Evolutionary conservation across 2,329 filamentous ascomycete species (phyloP), one percentile per base, ranked within the genome.

Genomic region (Penicillium sp.): DNA sequence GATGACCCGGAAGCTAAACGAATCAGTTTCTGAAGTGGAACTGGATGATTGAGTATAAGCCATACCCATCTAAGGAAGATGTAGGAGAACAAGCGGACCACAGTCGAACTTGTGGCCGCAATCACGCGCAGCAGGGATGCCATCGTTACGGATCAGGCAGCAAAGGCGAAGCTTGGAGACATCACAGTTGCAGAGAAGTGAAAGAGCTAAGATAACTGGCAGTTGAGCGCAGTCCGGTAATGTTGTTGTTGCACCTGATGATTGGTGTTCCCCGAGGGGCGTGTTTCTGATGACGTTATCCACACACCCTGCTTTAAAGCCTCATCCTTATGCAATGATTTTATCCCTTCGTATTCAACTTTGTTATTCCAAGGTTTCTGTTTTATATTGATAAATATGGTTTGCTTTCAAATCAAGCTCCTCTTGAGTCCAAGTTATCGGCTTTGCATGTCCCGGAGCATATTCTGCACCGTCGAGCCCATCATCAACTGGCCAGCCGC

Each of bases 1-100:
- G 66, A 64, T 67, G 68, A 5, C 65, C 71, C 14, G 67, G 76
- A 41, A 70, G 72, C 74, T 76, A 45, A 31, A 39, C 18, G 7
- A 16, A 30, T 47, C 39, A 47, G 30, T n/a, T 13, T 16, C 30
- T 41, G 30, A n/a, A 20, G 10, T 9, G 20, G 27, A 22, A 13
- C n/a, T 27, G n/a, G 24, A 10, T 27, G 8, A 6, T 42, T 25
- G 24, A 16, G 33, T 13, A 1, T 4, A 5, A 20, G 38, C 45
- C 60, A 30, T 65, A 76, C 75, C 75, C 75, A 77, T 70, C 74
- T 67, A 18, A 77, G 63, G 56, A 77, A 76, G 30, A 70, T 50
- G 54, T 73, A 76, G 44, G 68, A 60, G 2, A 62, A 53, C 14
- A 75, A 35, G 39, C 74, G 66, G 44, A 74, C 57, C 30, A 68